Base-by-base conservation (phyloP, 2,329 filamentous ascomycete species). In the Stachybotrys echinatus region DNA sequence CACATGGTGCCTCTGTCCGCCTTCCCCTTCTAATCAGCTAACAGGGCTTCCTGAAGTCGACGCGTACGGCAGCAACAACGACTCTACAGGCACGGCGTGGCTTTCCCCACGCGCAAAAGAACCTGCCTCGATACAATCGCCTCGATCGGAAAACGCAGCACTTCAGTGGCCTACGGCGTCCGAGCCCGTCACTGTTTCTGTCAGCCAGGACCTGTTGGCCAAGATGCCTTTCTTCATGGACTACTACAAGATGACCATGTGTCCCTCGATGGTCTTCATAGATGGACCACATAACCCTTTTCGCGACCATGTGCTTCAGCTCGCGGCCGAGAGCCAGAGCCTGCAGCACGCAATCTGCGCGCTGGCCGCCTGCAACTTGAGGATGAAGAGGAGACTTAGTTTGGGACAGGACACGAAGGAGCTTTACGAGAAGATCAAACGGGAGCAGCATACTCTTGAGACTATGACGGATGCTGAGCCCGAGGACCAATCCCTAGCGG, bases 321-420 rank as follows among this genome's bases (percentile, higher is more conserved):
- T 96, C 47, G 89, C 91, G 12, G 77, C 84, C 56, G 77, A 81
- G 52, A 95, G 89, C 66, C 84, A 87, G 58, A 91, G 89, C 56
- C 73, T 96, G n/a, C 89, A 92, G 64, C 90, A 96, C 67, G 92
- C 92, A 48, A 91, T 96, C 60, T 94, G 92, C 58, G 92, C 92
- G 12, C 73, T 96, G 27, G 83, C 92, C 2, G 88, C 89, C 12
- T 96, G 92, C 73, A 96, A 96, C 66, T 74, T 96, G 58, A 85
- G 92, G 53, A 95, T 95, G 83, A 88, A 88, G 66, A 77, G 84
- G 69, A 82, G 79, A 77, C 70, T 87, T 64, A 77, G 83, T 70
- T 67, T 82, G 10, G 79, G 79, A 42, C 79, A 81, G 63, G 77
- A 79, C 50, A 70, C 77, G 6, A 75, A 75, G 6, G 78, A 82